A percentile compares a stretch with the other conserved stretches of the same genome.
Evolutionary conservation across 192 early-diverging fungal species (phyloP).

Genomic region (Chytriomyces sp.): DNA sequence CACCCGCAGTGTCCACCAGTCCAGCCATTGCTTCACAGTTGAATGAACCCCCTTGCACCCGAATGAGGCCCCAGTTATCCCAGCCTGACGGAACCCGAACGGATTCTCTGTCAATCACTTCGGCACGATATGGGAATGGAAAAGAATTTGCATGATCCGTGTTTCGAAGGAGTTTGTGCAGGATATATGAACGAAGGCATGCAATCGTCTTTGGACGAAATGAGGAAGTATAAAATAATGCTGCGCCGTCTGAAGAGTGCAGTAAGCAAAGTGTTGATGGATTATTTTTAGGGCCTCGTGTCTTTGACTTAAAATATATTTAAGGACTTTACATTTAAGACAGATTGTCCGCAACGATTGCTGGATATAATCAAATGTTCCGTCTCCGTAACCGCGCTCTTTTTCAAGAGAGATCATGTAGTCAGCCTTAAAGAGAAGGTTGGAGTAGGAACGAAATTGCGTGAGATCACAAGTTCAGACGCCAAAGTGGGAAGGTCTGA

Average conservation of each 20-base stretch:
- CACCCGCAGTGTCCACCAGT: conserved; percentile 64
- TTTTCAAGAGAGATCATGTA: conserved; percentile 74
- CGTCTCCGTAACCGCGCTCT: conserved; percentile 84
- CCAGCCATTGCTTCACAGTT: conserved; percentile 49
- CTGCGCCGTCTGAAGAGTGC: conserved; percentile 73
- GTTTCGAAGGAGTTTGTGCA: conserved; percentile 70
- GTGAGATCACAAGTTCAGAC: background rate
- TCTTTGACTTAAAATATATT: background rate
- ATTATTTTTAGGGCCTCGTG: background rate
- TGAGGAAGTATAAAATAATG: conserved; percentile 88
- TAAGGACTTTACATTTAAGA: conserved; percentile 74
- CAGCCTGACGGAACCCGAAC: conserved; percentile 91
- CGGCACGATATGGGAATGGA: conserved; percentile 73
- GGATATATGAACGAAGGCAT: conserved; percentile 78
- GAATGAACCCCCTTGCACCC: conserved; percentile 51
- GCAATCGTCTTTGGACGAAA: conserved; percentile 76
- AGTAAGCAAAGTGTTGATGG: background rate
- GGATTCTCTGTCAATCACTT: conserved; percentile 85
- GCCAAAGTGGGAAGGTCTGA: background rate
- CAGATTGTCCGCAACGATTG: conserved; percentile 87
- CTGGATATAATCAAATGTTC: conserved; percentile 95
- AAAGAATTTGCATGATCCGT: conserved; percentile 12
- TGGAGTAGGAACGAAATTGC: background rate
- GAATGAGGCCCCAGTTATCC: conserved; percentile 91
- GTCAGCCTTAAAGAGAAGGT: conserved; percentile 67